phyloP scores from a whole-genome alignment of 768 basidiomycete species.

The Fibroporia radiculosa region DNA sequence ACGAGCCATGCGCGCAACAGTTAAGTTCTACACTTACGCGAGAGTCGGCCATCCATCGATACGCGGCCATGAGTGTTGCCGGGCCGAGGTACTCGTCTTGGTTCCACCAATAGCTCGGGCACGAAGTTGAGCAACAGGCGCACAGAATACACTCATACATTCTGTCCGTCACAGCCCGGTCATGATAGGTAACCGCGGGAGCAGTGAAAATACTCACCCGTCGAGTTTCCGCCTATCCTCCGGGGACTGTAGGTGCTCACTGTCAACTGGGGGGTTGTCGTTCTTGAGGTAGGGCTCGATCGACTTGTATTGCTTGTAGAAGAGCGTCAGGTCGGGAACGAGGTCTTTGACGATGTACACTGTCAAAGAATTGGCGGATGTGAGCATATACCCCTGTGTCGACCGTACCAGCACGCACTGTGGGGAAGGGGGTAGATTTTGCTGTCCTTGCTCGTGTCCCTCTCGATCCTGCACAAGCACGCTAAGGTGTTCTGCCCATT shows the following conservation, averaged over 20 bases:
- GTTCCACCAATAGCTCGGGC: constrained; percentile 99
- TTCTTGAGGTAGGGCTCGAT: constrained; percentile 96
- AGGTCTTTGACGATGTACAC: constrained; percentile 99
- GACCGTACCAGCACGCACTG: constrained; percentile 40
- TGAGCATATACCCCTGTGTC: not conserved
- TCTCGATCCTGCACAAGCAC: constrained; percentile 92
- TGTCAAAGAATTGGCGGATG: constrained; percentile 22
- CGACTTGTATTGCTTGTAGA: constrained; percentile 99
- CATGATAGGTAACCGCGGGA: not conserved
- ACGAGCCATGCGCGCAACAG: not conserved
- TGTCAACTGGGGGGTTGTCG: constrained; percentile 77
- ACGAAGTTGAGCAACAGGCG: constrained; percentile 96
- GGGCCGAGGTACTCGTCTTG: constrained; percentile 98
- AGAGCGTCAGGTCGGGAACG: constrained; percentile 83
- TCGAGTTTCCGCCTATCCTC: constrained; percentile 94
- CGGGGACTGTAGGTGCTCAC: constrained; percentile 83
- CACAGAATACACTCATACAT: constrained; percentile 98
- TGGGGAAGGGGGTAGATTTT: constrained; percentile 98
- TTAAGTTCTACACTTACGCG: constrained; percentile 46
- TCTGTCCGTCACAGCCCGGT: constrained; percentile 30
- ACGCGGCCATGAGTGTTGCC: constrained; percentile 93
- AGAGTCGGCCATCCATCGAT: constrained; percentile 97
- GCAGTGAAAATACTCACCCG: constrained; percentile 23
- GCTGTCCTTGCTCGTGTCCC: constrained; percentile 55
- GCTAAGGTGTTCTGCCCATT: constrained; percentile 97